Evolutionary conservation across 768 basidiomycete genomes (phyloP).

Genomic region (Trametes meyenii): DNA sequence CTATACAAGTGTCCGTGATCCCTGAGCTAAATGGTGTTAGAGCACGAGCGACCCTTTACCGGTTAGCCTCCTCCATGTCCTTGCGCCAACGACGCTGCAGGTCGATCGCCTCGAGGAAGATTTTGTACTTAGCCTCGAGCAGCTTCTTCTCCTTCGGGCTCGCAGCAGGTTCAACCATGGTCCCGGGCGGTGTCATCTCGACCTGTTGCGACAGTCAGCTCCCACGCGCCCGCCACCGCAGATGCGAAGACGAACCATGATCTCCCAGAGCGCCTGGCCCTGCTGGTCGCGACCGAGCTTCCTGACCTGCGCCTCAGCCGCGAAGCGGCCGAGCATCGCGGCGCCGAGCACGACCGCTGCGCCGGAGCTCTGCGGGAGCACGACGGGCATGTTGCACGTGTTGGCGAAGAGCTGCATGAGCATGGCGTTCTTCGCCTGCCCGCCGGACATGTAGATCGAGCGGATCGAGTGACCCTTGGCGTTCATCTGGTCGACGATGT

Average conservation of each 20-base stretch:
- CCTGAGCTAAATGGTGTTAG: neutral
- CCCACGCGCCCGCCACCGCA: neutral
- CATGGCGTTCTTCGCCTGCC: constrained; percentile 86
- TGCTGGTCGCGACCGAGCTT: constrained; percentile 48
- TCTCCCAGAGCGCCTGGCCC: constrained; percentile 79
- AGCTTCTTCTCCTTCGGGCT: constrained; percentile 68
- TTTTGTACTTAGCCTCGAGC: constrained; percentile 90
- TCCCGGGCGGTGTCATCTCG: constrained; percentile 90
- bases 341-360: constrained; percentile 91
- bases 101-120: constrained; percentile 87
- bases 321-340: constrained; percentile 91
- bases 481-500: constrained; percentile 93
- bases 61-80: constrained; percentile 66
- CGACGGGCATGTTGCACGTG: constrained; percentile 77
- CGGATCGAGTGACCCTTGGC: constrained; percentile 79
- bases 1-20: constrained; percentile 9
- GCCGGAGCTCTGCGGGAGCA: constrained; percentile 74
- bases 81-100: constrained; percentile 87
- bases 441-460: constrained; percentile 89
- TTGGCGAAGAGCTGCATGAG: constrained; percentile 92
- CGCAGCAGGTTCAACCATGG: constrained; percentile 65
- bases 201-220: constrained; percentile 47
- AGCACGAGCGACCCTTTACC: neutral
- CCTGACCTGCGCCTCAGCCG: constrained; percentile 54
- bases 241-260: constrained; percentile 65